These are phyloP conservation scores for Saccharum hybrid DNA, from an alignment of 202 grass and related monocot genomes.

Conservation along the genomic window DNA sequence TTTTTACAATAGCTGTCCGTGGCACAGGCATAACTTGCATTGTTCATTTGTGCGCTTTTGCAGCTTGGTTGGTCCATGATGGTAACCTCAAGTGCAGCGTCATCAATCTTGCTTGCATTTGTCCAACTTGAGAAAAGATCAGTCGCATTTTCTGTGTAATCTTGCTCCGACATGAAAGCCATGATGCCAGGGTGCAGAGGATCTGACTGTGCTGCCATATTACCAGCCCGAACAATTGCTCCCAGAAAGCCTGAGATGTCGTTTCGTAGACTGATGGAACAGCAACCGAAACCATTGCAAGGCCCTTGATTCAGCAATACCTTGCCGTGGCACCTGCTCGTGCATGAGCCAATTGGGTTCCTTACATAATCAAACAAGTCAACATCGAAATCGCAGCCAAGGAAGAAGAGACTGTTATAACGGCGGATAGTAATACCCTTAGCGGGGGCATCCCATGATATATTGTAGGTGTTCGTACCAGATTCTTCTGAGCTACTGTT, in stretches of 20 bases:
- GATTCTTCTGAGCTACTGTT: neutral
- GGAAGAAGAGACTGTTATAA: neutral
- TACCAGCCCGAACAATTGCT: neutral
- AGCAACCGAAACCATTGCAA: neutral
- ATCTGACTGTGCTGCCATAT: too few species aligned
- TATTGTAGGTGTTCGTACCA: neutral
- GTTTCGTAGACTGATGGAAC: neutral
- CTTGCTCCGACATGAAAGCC: neutral
- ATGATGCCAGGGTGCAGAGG: neutral
- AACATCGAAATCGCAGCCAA: slow-evolving; percentile 23
- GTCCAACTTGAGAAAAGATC: neutral
- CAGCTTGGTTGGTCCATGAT: slow-evolving; percentile 29
- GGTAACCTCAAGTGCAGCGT: fast-evolving
- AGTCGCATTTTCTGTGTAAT: fast-evolving
- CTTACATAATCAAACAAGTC: slow-evolving; percentile 1
- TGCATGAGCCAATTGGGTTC: neutral
- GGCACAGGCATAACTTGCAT: slow-evolving; percentile 4
- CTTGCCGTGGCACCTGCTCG: neutral
- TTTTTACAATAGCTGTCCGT: fast-evolving
- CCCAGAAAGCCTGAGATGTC: neutral
- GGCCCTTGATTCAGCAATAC: neutral
- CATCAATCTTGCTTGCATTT: fast-evolving
- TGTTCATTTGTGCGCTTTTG: neutral
- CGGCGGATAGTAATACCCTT: neutral
- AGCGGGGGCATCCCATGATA: neutral